A percentile compares a stretch with the other conserved stretches of the same genome.
Evolutionary conservation across 352 stramenopile species (phyloP).

Genomic region (Globisporangium orthogonon): DNA sequence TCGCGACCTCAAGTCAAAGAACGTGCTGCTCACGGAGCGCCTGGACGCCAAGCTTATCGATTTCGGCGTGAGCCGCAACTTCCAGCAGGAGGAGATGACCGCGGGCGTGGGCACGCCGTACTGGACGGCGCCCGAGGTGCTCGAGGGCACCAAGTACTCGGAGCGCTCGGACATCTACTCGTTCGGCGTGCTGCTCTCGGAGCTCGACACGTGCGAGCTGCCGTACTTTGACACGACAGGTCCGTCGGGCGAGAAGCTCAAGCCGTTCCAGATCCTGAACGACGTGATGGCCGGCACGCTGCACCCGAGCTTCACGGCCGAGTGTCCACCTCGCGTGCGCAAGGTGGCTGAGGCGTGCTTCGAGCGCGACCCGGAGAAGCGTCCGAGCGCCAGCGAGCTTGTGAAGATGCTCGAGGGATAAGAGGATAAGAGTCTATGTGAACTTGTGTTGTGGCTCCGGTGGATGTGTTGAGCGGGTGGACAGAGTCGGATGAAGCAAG

Average conservation of each 20-base stretch:
- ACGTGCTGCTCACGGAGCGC: slow-evolving; percentile 22
- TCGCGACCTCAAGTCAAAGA: slow-evolving; percentile 37
- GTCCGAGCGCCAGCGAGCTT: slow-evolving; percentile 30
- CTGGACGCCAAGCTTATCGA: slow-evolving; percentile 32
- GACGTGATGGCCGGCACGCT: slow-evolving; percentile 32
- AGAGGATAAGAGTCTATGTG: neutral
- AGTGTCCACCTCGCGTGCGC: slow-evolving; percentile 32
- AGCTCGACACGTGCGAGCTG: slow-evolving; percentile 20
- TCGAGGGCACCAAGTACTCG: slow-evolving; percentile 17
- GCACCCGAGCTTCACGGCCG: slow-evolving; percentile 28
- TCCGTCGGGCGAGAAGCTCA: slow-evolving; percentile 21
- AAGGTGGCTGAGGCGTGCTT: slow-evolving; percentile 34
- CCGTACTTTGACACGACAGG: slow-evolving; percentile 23
- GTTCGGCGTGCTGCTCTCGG: slow-evolving; percentile 31
- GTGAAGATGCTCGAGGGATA: slow-evolving; percentile 32
- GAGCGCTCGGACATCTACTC: slow-evolving; percentile 29
- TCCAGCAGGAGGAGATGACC: slow-evolving; percentile 5
- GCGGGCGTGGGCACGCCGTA: slow-evolving; percentile 14
- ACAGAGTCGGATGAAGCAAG: too few species aligned
- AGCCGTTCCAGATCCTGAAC: slow-evolving; percentile 34
- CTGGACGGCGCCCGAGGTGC: slow-evolving; percentile 32
- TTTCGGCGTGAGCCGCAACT: slow-evolving; percentile 19
- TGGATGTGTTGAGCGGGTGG: too few species aligned
- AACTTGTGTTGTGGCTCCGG: too few species aligned
- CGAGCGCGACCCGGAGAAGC: slow-evolving; percentile 29